Percentiles rank a stretch among this genome's conserved stretches.
phyloP scores from a whole-genome alignment of 768 basidiomycete species.

The Multifurca ochricompacta region DNA sequence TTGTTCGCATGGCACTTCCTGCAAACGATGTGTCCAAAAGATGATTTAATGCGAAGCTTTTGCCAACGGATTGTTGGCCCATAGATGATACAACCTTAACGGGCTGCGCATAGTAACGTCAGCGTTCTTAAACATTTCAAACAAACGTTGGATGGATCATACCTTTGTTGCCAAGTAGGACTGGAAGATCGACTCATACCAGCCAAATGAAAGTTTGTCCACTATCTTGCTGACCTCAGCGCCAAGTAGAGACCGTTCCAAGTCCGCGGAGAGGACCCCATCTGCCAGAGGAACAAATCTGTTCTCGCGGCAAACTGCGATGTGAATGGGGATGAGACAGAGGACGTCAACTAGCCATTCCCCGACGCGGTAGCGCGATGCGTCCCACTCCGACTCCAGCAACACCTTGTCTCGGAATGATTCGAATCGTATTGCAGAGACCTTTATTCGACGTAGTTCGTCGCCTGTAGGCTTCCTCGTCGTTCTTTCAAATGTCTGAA shows the following conservation, averaged over 20 bases:
- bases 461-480: slow-evolving; percentile 47
- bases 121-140: background rate
- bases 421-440: slow-evolving; percentile 29
- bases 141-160: background rate
- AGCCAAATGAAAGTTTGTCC: slow-evolving; percentile 48
- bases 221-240: slow-evolving; percentile 53
- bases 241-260: slow-evolving; percentile 48
- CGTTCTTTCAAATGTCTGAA: slow-evolving; percentile 38
- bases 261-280: slow-evolving; percentile 41
- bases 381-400: slow-evolving; percentile 11
- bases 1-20: slow-evolving; percentile 59
- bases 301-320: slow-evolving; percentile 53
- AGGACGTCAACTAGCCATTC: slow-evolving; percentile 58
- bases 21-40: slow-evolving; percentile 58
- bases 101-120: slow-evolving; percentile 31
- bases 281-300: slow-evolving; percentile 55
- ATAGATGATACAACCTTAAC: slow-evolving; percentile 61
- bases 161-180: slow-evolving; percentile 56
- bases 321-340: slow-evolving; percentile 57
- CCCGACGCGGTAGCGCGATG: slow-evolving; percentile 39
- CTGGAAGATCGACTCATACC: slow-evolving; percentile 58
- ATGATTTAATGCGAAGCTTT: slow-evolving; percentile 53
- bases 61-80: slow-evolving; percentile 64
- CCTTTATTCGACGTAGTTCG: slow-evolving; percentile 32
- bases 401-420: slow-evolving; percentile 23